Evolutionary conservation across 179 eudicot genomes (phyloP).

Genomic region (Camellia oleifera): DNA sequence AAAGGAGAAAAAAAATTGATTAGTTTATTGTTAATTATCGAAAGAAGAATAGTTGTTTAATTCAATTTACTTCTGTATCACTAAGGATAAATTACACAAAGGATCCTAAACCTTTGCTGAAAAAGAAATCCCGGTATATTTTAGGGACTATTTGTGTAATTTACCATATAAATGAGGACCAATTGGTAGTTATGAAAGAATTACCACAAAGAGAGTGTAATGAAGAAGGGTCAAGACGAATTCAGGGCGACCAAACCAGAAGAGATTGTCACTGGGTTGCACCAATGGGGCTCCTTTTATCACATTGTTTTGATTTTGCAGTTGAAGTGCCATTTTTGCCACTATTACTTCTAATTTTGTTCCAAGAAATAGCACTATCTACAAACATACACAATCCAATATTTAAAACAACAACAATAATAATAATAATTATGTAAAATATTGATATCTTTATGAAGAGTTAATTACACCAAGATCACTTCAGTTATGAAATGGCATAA

Average conservation of each 20-base stretch:
- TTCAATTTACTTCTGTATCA: neutral
- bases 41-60: neutral
- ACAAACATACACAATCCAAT: neutral
- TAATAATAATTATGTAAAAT: neutral
- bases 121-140: too few species aligned
- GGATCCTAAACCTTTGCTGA: too few species aligned
- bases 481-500: too few species aligned
- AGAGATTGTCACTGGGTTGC: constrained; percentile 31
- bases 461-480: too few species aligned
- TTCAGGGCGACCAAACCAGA: constrained; percentile 39
- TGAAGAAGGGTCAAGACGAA: constrained; percentile 37
- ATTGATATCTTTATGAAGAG: neutral
- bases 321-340: constrained; percentile 36
- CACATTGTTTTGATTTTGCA: constrained; percentile 21
- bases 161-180: too few species aligned
- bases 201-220: constrained; percentile 34
- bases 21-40: neutral
- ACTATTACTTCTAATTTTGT: constrained; percentile 40
- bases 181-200: too few species aligned
- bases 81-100: neutral
- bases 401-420: neutral
- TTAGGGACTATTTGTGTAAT: too few species aligned
- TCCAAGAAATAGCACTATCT: constrained; percentile 36
- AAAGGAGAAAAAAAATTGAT: neutral
- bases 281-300: constrained; percentile 40